Conservation (phyloP, 164 flowering plant genomes). For the Litsea cubeba region DNA sequence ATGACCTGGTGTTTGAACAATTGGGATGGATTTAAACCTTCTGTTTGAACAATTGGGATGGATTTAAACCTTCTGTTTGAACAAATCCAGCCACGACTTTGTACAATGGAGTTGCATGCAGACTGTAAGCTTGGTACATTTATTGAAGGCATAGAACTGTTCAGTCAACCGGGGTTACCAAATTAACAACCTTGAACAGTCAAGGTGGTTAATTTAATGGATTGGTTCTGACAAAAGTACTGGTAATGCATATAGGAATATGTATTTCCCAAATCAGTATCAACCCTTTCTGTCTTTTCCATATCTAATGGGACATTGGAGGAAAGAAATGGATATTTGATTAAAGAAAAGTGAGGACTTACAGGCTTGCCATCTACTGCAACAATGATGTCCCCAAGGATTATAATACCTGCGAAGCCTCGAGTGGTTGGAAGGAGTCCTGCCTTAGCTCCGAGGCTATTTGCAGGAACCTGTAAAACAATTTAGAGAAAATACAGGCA, state of each 20-base stretch:
- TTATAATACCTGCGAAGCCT: slow-evolving; percentile 88
- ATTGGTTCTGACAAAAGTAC: not conserved
- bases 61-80: not conserved
- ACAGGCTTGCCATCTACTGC: slow-evolving; percentile 76
- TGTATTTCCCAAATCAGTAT: not conserved
- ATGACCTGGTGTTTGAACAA: too few species aligned
- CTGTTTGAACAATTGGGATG: not conserved
- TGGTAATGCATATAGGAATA: not conserved
- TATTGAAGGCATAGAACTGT: not conserved
- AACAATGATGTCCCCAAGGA: slow-evolving; percentile 78
- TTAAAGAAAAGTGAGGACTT: slow-evolving; percentile 21
- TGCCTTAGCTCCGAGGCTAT: slow-evolving; percentile 77
- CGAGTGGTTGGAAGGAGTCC: slow-evolving; percentile 75
- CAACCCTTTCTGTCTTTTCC: not conserved
- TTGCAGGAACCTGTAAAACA: slow-evolving; percentile 56
- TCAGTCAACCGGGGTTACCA: not conserved
- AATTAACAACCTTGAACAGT: not conserved
- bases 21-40: not conserved
- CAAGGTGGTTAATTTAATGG: not conserved
- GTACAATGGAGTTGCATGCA: not conserved
- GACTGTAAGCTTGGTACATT: not conserved
- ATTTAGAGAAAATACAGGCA: not conserved
- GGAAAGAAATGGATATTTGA: not conserved
- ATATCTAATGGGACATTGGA: not conserved
- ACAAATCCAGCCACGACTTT: not conserved